Percentiles rank a stretch among this genome's conserved stretches.
Evolutionary conservation across 306 rosid genomes (phyloP).

Genomic region (Boehmeria nivea): DNA sequence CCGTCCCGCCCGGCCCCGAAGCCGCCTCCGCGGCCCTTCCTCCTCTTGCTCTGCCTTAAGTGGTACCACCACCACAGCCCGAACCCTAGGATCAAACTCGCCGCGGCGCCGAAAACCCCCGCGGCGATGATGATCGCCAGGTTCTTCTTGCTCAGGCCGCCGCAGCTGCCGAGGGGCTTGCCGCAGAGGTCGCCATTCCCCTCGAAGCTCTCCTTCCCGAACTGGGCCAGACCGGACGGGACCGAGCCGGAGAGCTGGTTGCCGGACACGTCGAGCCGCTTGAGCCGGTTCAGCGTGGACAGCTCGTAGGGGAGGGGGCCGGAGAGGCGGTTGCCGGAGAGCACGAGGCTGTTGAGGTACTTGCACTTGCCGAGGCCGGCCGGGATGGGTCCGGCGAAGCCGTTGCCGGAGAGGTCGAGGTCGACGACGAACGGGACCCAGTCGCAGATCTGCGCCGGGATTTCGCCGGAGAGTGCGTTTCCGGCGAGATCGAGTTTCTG

Average conservation of each 20-base stretch:
- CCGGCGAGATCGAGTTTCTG: slow-evolving; percentile 63
- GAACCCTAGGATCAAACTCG: slow-evolving; percentile 59
- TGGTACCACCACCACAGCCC: slow-evolving; percentile 98
- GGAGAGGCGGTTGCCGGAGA: slow-evolving; percentile 48
- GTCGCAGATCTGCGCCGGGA: slow-evolving; percentile 51
- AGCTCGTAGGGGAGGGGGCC: slow-evolving; percentile 66
- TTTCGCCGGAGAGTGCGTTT: slow-evolving; percentile 41
- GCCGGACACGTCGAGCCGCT: slow-evolving; percentile 52
- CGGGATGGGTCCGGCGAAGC: slow-evolving; percentile 52
- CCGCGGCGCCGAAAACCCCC: slow-evolving; percentile 94
- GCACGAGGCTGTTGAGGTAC: slow-evolving; percentile 46
- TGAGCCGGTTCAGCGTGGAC: slow-evolving; percentile 49
- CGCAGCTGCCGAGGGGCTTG: slow-evolving; percentile 73
- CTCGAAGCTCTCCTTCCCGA: slow-evolving; percentile 37
- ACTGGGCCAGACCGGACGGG: slow-evolving; percentile 32
- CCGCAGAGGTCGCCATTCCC: slow-evolving; percentile 85
- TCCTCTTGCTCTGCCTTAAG: slow-evolving; percentile 41
- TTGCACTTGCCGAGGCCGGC: slow-evolving; percentile 43
- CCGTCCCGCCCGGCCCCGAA: slow-evolving; percentile 32
- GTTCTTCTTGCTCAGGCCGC: slow-evolving; percentile 75
- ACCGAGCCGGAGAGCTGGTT: slow-evolving; percentile 58
- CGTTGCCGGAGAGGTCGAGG: slow-evolving; percentile 58
- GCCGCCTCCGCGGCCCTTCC: slow-evolving; percentile 48
- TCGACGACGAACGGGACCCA: slow-evolving; percentile 68
- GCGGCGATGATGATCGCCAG: slow-evolving; percentile 89